A percentile compares a stretch with the other conserved stretches of the same genome.
These are phyloP conservation scores for Cladosporium sp. DNA, from an alignment of 2,329 filamentous ascomycete genomes.

Conservation along the genomic window DNA sequence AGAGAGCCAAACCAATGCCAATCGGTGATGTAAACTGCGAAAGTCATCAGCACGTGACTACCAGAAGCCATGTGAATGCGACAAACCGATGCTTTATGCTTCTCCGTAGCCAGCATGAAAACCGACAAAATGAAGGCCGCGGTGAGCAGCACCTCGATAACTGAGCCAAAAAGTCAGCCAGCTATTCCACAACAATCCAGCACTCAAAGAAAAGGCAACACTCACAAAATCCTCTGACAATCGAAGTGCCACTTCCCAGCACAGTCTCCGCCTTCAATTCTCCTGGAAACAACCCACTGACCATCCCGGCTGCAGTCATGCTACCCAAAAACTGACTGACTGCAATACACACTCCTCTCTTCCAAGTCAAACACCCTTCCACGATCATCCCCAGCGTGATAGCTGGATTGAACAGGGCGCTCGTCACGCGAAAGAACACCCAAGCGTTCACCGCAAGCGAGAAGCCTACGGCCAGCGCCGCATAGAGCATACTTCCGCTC, in stretches of 20 bases:
- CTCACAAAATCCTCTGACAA: conserved; percentile 50
- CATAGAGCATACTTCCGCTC: conserved; percentile 27
- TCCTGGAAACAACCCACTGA: conserved; percentile 28
- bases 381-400: conserved; percentile 30
- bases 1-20: conserved; percentile 25
- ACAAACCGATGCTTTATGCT: conserved; percentile 30
- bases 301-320: conserved; percentile 30
- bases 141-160: conserved; percentile 46
- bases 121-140: conserved; percentile 29
- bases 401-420: conserved; percentile 31
- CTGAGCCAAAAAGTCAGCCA: conserved; percentile 25
- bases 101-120: conserved; percentile 34
- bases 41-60: background rate
- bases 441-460: conserved; percentile 29
- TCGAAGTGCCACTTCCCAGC: conserved; percentile 38
- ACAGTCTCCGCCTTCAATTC: conserved; percentile 33
- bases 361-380: conserved; percentile 22
- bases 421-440: conserved; percentile 27
- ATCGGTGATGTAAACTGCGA: conserved; percentile 51
- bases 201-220: background rate
- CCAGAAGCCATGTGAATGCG: too few relatives aligned
- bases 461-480: conserved; percentile 29
- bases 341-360: conserved; percentile 26
- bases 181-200: too few relatives aligned
- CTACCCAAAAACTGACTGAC: conserved; percentile 28